These are phyloP conservation scores for Trametes pubescens DNA, from an alignment of 1,284 basidiomycete genomes.

Conservation along the genomic window DNA sequence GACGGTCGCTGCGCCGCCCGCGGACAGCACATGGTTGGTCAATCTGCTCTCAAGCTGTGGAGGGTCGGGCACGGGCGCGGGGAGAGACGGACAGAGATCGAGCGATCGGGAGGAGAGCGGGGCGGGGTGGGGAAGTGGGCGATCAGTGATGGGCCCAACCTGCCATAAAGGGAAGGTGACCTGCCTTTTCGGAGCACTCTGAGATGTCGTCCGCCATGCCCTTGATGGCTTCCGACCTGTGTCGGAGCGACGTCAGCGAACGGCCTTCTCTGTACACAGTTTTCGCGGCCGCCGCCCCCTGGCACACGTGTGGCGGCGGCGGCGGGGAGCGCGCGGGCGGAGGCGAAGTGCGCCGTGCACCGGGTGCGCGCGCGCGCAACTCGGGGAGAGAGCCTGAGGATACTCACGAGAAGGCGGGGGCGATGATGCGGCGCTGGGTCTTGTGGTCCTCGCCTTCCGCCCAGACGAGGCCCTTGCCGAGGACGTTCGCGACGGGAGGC, in stretches of 20 bases:
- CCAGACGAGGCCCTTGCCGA: conserved; percentile 42
- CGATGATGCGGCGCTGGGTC: conserved; percentile 43
- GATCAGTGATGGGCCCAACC: conserved; percentile 1
- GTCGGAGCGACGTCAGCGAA: conserved; percentile 22
- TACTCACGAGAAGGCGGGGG: conserved; percentile 44
- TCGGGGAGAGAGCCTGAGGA: not conserved
- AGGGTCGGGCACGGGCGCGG: not conserved
- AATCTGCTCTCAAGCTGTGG: conserved; percentile 38
- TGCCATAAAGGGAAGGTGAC: conserved; percentile 22
- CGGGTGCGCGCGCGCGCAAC: not conserved
- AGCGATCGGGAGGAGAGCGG: conserved; percentile 6
- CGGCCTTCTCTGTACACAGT: conserved; percentile 7
- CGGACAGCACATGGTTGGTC: conserved; percentile 36
- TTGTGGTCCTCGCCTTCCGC: conserved; percentile 44
- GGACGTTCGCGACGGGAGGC: conserved; percentile 37
- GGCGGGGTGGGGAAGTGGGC: conserved; percentile 4
- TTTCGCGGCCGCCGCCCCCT: conserved; percentile 3
- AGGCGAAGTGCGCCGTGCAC: conserved; percentile 1
- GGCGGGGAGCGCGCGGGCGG: not conserved
- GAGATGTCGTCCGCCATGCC: conserved; percentile 40
- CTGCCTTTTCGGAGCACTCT: conserved; percentile 40
- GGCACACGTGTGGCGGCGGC: not conserved
- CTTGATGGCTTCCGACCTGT: conserved; percentile 38
- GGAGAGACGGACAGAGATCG: not conserved
- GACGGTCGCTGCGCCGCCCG: conserved; percentile 36